Conservation (phyloP, 225 moss, liverwort and hornwort species). For the Polytrichum formosum region DNA sequence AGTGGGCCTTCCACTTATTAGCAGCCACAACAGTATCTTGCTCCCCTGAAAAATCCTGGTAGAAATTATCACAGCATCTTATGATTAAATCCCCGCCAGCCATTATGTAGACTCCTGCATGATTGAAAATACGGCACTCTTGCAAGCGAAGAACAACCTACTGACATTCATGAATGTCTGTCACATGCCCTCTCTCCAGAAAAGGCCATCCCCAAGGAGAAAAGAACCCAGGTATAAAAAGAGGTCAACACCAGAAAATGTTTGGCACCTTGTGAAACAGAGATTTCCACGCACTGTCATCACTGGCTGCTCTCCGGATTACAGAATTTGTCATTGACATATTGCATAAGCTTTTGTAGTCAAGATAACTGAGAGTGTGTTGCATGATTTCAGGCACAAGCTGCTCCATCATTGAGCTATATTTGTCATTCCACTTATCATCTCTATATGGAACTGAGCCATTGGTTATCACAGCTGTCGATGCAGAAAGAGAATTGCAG, state of each 20-base stretch:
- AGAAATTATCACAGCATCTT: not conserved
- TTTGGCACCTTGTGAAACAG: slow-evolving; percentile 50
- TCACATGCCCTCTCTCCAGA: not conserved
- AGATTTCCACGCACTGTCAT: slow-evolving; percentile 62
- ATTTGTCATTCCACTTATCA: slow-evolving; percentile 14
- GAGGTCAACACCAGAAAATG: not conserved
- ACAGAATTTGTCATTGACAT: slow-evolving; percentile 64
- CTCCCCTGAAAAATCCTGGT: slow-evolving; percentile 57
- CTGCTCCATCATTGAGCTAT: slow-evolving; percentile 60
- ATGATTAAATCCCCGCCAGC: too few species aligned
- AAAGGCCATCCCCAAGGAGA: slow-evolving; percentile 1
- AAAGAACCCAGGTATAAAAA: not conserved
- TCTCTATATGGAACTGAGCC: slow-evolving; percentile 8
- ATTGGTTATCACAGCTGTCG: not conserved
- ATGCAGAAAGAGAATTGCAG: slow-evolving; percentile 3
- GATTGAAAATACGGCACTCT: too few species aligned
- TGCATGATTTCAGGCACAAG: slow-evolving; percentile 69
- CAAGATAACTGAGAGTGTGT: slow-evolving; percentile 62
- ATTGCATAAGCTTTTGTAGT: slow-evolving; percentile 55
- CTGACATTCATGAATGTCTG: slow-evolving; percentile 2
- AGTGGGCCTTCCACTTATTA: slow-evolving; percentile 62
- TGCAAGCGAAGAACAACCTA: not conserved
- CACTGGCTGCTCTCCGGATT: slow-evolving; percentile 59
- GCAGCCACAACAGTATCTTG: slow-evolving; percentile 45
- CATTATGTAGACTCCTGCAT: too few species aligned